Evolutionary conservation across 495 filamentous ascomycete species (phyloP).

Genomic region (Peziza echinospora): DNA sequence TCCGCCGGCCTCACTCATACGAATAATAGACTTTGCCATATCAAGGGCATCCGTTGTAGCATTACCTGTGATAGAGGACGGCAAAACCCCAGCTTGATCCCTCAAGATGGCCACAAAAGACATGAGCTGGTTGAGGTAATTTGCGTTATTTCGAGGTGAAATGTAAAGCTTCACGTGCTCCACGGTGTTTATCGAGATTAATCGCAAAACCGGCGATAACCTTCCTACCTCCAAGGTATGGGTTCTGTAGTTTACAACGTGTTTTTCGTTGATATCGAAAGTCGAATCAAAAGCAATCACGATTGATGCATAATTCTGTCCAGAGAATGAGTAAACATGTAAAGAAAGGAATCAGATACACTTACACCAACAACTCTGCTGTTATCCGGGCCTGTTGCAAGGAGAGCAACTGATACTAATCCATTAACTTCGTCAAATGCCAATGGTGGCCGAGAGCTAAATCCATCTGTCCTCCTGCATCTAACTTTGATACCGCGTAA

Average conservation of each 20-base stretch:
- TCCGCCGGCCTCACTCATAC: constrained; percentile 3
- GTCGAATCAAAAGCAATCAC: constrained; percentile 18
- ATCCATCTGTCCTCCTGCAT: constrained; percentile 9
- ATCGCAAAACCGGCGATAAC: constrained; percentile 13
- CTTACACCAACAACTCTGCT: constrained; percentile 13
- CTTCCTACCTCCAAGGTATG: constrained; percentile 9
- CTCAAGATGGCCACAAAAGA: constrained; percentile 7
- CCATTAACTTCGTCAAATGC: constrained; percentile 9
- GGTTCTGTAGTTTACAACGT: constrained; percentile 7
- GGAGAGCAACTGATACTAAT: constrained; percentile 10
- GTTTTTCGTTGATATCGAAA: constrained; percentile 6
- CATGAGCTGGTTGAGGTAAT: neutral
- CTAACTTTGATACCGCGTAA: constrained; percentile 12
- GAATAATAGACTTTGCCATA: constrained; percentile 10
- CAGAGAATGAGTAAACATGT: neutral
- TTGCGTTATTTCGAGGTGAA: neutral
- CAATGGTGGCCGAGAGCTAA: constrained; percentile 9
- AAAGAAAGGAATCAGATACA: neutral
- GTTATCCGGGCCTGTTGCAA: constrained; percentile 4
- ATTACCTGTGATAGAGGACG: constrained; percentile 6
- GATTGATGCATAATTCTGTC: constrained; percentile 3
- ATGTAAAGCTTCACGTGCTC: constrained; percentile 14
- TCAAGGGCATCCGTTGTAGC: constrained; percentile 6
- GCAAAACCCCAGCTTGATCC: constrained; percentile 8
- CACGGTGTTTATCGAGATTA: constrained; percentile 15